Base-by-base conservation (phyloP, 2,329 filamentous ascomycete species). In the Beauveria caledonica region DNA sequence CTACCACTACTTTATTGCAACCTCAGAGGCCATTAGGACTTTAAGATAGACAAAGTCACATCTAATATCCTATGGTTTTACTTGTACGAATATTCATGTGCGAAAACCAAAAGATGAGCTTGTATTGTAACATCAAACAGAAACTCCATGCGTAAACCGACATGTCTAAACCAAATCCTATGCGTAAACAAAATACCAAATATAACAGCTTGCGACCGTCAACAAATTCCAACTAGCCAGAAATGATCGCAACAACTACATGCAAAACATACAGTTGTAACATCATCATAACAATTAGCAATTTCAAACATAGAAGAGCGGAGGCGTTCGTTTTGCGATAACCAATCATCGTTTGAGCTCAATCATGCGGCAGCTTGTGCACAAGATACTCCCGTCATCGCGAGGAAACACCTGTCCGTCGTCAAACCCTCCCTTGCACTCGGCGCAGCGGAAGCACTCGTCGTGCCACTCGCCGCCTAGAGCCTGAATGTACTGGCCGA, bases 401-500 rank as follows among this genome's bases (percentile, higher is more conserved):
- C 81, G 80, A 45, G 84, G 83, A 69, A 87, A 87, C 65, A 87
- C 82, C 69, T 86, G 83, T 0, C 85, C 84, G 65, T 87, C 85
- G 40, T 83, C 80, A 65, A 88, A 87, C 0, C 81, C 79, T 40
- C 80, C 81, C 11, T 77, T 73, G 67, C 85, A 88, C 17, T 77
- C 77, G 17, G 79, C 81, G 71, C 94, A 99, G 60, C 87, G 86
- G 76, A 99, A 99, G 73, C 94, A 99, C 62, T 86, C 80, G 60
- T 90, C 87, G 74, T 99, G 94, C 92, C 94, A 99, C 76, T 97
- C 93, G 13, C 85, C 86, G 5, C 91, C 93, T 48, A 99, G 78
- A 0, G 94, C 94, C 70, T 88, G 87, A 21, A 99, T 86, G 62
- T 97, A 95, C 70, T 93, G 85, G 54, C 96, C 93, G 56, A 94